Conservation (phyloP, 2,329 filamentous ascomycete genomes). For the Hypomyces perniciosus region DNA sequence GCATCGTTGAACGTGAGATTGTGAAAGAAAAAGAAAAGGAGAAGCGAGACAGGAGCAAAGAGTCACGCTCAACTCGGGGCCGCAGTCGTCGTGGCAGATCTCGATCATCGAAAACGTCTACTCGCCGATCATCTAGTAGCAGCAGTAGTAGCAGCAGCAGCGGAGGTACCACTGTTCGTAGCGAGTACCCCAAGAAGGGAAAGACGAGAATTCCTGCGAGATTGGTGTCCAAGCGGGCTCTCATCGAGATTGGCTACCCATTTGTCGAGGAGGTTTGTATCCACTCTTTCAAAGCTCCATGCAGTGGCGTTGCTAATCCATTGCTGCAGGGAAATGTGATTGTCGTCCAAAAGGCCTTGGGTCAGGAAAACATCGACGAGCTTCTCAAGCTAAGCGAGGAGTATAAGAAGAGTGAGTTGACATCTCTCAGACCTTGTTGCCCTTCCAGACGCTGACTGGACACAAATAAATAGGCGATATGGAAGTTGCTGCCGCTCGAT, state of each 20-base stretch:
- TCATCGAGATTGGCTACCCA: conserved; percentile 80
- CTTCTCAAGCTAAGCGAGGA: conserved; percentile 77
- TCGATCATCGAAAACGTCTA: conserved; percentile 30
- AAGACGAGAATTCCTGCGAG: conserved; percentile 83
- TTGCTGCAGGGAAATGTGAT: conserved; percentile 63
- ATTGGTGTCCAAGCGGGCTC: conserved; percentile 71
- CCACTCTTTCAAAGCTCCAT: background rate
- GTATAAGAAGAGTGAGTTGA: conserved; percentile 54
- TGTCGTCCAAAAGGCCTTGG: conserved; percentile 76
- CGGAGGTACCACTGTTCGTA: conserved; percentile 47
- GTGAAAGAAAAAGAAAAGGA: conserved; percentile 28
- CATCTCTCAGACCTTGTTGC: conserved; percentile 11
- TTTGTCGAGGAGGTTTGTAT: conserved; percentile 70
- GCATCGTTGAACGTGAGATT: conserved; percentile 56
- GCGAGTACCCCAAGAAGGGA: conserved; percentile 71
- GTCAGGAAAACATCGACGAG: conserved; percentile 87
- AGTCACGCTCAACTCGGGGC: conserved; percentile 35
- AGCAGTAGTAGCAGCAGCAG: conserved; percentile 37
- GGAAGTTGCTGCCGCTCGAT: conserved; percentile 40
- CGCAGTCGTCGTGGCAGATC: conserved; percentile 36
- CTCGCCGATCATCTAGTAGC: conserved; percentile 41
- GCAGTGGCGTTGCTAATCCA: too few species aligned
- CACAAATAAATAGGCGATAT: conserved; percentile 31
- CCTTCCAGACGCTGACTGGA: conserved; percentile 9
- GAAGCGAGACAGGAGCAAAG: conserved; percentile 35